Base-by-base conservation (phyloP, 148 eudicot species). In the Nepenthes gracilis region DNA sequence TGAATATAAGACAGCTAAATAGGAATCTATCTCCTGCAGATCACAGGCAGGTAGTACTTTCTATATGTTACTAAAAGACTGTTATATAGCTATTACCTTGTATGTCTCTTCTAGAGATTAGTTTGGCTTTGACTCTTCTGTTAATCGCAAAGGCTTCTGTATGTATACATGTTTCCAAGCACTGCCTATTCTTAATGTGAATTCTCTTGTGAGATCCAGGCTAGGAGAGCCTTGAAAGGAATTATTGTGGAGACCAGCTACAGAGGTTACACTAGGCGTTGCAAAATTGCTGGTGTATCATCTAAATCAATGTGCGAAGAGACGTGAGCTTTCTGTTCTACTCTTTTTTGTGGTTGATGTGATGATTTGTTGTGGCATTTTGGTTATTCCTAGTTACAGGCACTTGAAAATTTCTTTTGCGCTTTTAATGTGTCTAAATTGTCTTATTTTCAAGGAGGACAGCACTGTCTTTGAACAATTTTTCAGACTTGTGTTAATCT, bases 151-250 rank as follows among this genome's bases (percentile, higher is more conserved):
- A 23, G 23, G 23, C 23, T 23, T 23, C 23, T 40, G 8, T 40
- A 8, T 1, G 8, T 8, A 8, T 8, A 40, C 45, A 40, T 0
- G 0, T 40, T 8, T 3, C 45, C 45, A 40, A 52, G 6, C 55
- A n/a, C 32, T 2, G 32, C 14, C 32, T n/a, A 13, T 52, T 52
- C 2, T 52, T 2, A 52, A 52, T 35, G 1, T 8, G 36, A 2
- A 2, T 32, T 55, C 2, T 32, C 14, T 35, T 64, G 33, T 47
- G 58, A 32, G 45, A 15, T 15, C 45, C 85, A 96, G 65, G 48
- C 11, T 85, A 85, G 75, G 72, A 85, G 52, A 69, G 86, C 11
- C 11, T 80, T 88, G 65, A 92, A 56, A 76, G 83, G 85, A 1
- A 23, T 83, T 23, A 78, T 49, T 38, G 81, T 91, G 33, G 81